Evolutionary conservation across 805 yeast genomes (phyloP).

Genomic region (Wickerhamiella qilinensis): DNA sequence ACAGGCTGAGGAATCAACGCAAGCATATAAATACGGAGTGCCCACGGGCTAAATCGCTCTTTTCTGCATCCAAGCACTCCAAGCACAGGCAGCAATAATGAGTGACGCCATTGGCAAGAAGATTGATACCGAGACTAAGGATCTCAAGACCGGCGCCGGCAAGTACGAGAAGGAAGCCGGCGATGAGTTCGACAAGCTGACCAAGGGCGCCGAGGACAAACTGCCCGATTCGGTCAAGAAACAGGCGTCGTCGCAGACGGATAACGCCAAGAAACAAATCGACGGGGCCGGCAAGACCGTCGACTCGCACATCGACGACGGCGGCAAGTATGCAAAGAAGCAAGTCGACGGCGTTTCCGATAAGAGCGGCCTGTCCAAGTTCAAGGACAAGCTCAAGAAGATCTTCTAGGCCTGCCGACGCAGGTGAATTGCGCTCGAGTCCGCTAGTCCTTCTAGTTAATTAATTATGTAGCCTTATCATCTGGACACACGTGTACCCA

Average conservation of each 20-base stretch:
- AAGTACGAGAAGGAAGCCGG: background rate
- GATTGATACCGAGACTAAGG: background rate
- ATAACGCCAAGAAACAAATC: background rate
- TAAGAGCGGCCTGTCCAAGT: constrained; percentile 2
- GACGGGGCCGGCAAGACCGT: background rate
- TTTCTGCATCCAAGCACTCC: no score
- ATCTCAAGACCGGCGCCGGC: background rate
- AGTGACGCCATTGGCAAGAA: background rate
- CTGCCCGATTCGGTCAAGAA: constrained; percentile 1
- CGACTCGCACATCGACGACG: constrained; percentile 2
- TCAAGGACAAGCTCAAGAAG: constrained; percentile 7
- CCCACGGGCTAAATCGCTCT: no score
- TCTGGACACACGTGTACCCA: no score
- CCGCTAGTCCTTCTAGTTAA: background rate
- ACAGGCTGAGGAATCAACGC: no score
- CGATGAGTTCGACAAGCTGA: background rate
- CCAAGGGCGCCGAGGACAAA: constrained; percentile 6
- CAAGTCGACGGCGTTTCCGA: constrained; percentile 1
- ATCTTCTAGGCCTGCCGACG: constrained; percentile 1
- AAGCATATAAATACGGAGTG: no score
- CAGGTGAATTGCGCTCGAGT: background rate
- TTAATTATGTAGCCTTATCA: background rate
- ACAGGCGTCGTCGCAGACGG: constrained; percentile 5
- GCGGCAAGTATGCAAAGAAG: background rate
- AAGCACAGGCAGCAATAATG: background rate